Conservation (phyloP, 768 basidiomycete species). For the Gloeostereum incarnatum region DNA sequence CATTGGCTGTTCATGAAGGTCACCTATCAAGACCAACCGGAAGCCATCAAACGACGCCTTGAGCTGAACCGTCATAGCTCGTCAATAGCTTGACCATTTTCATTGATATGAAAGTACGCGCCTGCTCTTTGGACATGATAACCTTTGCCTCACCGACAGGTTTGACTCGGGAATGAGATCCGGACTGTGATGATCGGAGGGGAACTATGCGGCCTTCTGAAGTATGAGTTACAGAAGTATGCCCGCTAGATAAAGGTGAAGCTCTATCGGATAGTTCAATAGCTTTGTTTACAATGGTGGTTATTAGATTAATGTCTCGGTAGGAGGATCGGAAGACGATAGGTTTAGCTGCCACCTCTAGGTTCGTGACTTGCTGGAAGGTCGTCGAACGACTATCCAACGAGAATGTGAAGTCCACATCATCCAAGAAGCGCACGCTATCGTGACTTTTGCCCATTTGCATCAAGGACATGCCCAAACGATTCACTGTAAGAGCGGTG, state of each 20-base stretch:
- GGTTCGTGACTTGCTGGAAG: slow-evolving; percentile 64
- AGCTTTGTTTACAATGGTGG: slow-evolving; percentile 78
- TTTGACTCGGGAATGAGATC: neutral
- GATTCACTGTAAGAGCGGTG: slow-evolving; percentile 68
- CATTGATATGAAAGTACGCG: slow-evolving; percentile 22
- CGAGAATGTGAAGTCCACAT: slow-evolving; percentile 81
- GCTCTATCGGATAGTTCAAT: slow-evolving; percentile 59
- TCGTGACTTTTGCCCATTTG: slow-evolving; percentile 81
- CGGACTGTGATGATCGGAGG: neutral
- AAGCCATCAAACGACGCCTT: slow-evolving; percentile 87
- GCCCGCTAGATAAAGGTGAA: too few species aligned
- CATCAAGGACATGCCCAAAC: slow-evolving; percentile 89
- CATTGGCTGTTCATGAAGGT: slow-evolving; percentile 91
- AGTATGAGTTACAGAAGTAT: too few species aligned
- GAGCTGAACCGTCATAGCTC: slow-evolving; percentile 46
- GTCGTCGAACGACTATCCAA: slow-evolving; percentile 76
- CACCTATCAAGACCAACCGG: slow-evolving; percentile 88
- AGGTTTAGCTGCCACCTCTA: slow-evolving; percentile 75
- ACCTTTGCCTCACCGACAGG: slow-evolving; percentile 31
- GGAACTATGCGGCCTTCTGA: too few species aligned
- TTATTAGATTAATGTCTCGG: slow-evolving; percentile 87
- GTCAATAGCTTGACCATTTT: neutral
- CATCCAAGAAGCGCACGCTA: slow-evolving; percentile 86
- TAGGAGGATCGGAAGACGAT: slow-evolving; percentile 94
- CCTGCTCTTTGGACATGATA: slow-evolving; percentile 74